These are phyloP conservation scores for Eimeria tenella DNA, from an alignment of 169 alveolate genomes.

Conservation along the genomic window DNA sequence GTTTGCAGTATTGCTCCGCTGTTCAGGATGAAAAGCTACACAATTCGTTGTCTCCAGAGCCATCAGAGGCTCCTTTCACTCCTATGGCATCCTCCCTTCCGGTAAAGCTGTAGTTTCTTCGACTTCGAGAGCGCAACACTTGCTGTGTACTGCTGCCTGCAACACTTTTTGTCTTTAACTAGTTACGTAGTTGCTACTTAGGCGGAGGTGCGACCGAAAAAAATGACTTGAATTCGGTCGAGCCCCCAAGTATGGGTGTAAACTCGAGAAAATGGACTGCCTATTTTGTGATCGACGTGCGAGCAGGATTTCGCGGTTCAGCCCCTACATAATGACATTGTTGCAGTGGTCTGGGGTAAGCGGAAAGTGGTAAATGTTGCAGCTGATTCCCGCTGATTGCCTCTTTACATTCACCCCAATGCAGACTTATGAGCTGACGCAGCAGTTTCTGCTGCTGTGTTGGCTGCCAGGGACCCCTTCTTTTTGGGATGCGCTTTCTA, in stretches of 20 bases:
- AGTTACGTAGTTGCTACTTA: too few species aligned
- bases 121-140: neutral
- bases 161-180: too few species aligned
- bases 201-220: too few species aligned
- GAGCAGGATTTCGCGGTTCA: constrained; percentile 13
- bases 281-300: neutral
- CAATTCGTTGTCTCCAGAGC: neutral
- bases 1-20: neutral
- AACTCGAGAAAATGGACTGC: neutral
- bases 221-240: too few species aligned
- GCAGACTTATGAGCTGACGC: too few species aligned
- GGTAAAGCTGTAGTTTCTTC: neutral
- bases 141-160: too few species aligned
- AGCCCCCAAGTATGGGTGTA: too few species aligned
- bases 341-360: constrained; percentile 48
- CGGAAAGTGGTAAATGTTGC: neutral
- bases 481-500: neutral
- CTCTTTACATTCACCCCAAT: too few species aligned
- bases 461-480: constrained; percentile 22
- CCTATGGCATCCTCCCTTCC: constrained; percentile 11
- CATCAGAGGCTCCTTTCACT: neutral
- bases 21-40: constrained; percentile 8
- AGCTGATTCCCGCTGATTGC: too few species aligned
- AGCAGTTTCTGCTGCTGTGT: neutral
- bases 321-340: neutral